These are phyloP conservation scores for Fusarium miscanthi DNA, from an alignment of 2,329 filamentous ascomycete species.

Conservation along the genomic window DNA sequence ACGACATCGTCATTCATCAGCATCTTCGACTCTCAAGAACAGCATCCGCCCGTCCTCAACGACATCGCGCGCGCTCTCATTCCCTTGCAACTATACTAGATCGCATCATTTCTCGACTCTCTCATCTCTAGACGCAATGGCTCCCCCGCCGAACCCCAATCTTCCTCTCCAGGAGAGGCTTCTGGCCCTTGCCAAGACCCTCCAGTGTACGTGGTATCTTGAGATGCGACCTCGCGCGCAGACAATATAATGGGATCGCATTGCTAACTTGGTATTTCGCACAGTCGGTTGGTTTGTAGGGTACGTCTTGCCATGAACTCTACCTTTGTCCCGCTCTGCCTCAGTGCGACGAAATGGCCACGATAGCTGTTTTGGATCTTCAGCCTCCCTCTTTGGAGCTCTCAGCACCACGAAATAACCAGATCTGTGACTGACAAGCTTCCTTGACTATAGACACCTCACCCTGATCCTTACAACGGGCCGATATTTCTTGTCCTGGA, in stretches of 20 bases:
- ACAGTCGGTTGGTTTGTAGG: conserved; percentile 83
- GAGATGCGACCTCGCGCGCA: conserved; percentile 8
- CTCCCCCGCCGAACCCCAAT: conserved; percentile 77
- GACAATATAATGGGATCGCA: conserved; percentile 12
- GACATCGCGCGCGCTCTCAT: neutral
- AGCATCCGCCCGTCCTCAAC: neutral
- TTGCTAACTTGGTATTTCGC: conserved; percentile 40
- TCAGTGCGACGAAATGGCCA: conserved; percentile 26
- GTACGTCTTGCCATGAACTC: conserved; percentile 64
- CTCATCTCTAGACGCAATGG: conserved; percentile 58
- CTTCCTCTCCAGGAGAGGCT: conserved; percentile 80
- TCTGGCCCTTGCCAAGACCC: conserved; percentile 82
- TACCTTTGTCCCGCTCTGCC: conserved; percentile 3
- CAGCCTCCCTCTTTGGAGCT: conserved; percentile 1
- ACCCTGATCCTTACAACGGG: conserved; percentile 84
- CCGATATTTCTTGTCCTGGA: conserved; percentile 86
- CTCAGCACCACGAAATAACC: neutral
- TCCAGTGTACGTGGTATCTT: conserved; percentile 79
- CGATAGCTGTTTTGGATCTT: conserved; percentile 23
- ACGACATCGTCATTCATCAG: conserved; percentile 32
- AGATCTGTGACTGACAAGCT: conserved; percentile 28
- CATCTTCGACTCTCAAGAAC: conserved; percentile 12
- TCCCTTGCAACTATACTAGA: neutral
- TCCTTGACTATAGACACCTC: conserved; percentile 72
- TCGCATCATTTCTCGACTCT: conserved; percentile 7